Evolutionary conservation across 179 eudicot species (phyloP), one percentile per base, ranked within the genome.

Genomic region (Beta corolliflora): DNA sequence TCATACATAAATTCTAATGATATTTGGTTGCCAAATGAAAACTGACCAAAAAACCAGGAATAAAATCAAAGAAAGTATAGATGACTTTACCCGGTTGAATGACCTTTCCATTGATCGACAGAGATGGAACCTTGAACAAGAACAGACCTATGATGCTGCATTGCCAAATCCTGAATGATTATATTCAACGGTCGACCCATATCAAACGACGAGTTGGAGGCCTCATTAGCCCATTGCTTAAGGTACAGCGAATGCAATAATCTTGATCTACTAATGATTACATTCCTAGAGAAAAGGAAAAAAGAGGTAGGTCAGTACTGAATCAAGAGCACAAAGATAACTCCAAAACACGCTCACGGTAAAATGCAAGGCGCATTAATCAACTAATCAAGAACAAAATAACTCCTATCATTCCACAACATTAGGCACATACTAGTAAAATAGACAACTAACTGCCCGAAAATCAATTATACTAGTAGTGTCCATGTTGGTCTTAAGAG

Each of bases 31-130:
- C 5, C 3, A 71, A 23, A 50, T 4, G 2, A 50, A 48, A 48
- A 9, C 9, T 61, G 50, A 15, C 15, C 31, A 11, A 45, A 29
- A 29, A 54, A 14, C 48, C 14, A 12, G 11, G 15, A 71, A 48
- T 21, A 21, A 46, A 53, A 6, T 23, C 1, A 1, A 15, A 31
- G 14, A 58, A 67, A 59, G 46, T 55, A 52, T 29, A 36, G 58
- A 79, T 54, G 79, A 83, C 36, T 50, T 83, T 91, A 94, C 98
- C 94, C 85, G 66, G 85, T 74, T 9, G 87, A 72, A 84, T 92
- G 98, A 65, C 89, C 93, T 87, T 81, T 92, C 97, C 97, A 95
- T 83, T 91, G 93, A 83, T 83, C 88, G 60, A 93, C 78, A 77
- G 67, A 80, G 69, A 80, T 77, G 74, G 87, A 70, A 45, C 92